These are phyloP conservation scores for Monilinia fructicola DNA, from an alignment of 2,329 filamentous ascomycete species.

Conservation along the genomic window DNA sequence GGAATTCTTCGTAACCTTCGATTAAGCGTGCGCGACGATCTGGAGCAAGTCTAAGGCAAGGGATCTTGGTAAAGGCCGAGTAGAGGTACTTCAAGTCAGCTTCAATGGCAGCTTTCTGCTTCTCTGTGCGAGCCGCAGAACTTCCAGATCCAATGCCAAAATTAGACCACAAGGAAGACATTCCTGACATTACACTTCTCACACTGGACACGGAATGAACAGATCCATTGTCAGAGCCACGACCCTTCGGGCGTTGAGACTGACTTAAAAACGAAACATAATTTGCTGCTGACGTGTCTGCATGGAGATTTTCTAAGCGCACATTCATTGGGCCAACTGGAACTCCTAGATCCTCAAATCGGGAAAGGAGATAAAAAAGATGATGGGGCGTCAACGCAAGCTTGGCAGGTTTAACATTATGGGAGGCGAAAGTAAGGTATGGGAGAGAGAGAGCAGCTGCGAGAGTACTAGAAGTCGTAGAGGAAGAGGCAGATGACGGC, in stretches of 20 bases:
- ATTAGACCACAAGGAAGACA: conserved; percentile 89
- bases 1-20: conserved; percentile 93
- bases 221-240: conserved; percentile 80
- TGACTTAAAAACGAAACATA: conserved; percentile 95
- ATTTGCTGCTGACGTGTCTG: conserved; percentile 79
- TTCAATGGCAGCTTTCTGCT: conserved; percentile 81
- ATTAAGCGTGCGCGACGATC: conserved; percentile 91
- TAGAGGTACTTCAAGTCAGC: conserved; percentile 94
- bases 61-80: conserved; percentile 97
- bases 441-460: conserved; percentile 86
- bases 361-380: conserved; percentile 91
- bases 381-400: conserved; percentile 93
- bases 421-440: conserved; percentile 79
- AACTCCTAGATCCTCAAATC: conserved; percentile 90
- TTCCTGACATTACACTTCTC: conserved; percentile 93
- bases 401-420: conserved; percentile 83
- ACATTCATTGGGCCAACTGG: conserved; percentile 95
- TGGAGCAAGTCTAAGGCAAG: conserved; percentile 83
- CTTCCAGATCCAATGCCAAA: conserved; percentile 80
- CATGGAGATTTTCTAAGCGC: conserved; percentile 89
- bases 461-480: conserved; percentile 71
- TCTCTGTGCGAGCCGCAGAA: conserved; percentile 78
- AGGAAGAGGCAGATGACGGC: conserved; percentile 57
- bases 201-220: conserved; percentile 96
- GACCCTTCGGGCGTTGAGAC: conserved; percentile 75